A percentile compares a stretch with the other conserved stretches of the same genome.
Evolutionary conservation across 441 rosid genomes (phyloP).

Genomic region (Capsella rubella): DNA sequence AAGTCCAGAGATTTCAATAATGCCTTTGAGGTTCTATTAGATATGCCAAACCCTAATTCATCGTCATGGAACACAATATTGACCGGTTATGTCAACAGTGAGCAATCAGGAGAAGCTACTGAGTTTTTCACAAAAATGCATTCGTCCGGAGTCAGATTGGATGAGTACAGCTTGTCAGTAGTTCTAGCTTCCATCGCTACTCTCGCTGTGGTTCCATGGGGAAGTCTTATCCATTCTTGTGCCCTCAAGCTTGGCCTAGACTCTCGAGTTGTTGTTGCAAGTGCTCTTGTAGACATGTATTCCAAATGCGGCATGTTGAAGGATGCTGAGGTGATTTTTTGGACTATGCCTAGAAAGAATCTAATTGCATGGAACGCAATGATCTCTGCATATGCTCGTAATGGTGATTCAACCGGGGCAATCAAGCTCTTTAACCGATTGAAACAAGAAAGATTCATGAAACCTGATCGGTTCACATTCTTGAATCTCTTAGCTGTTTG

Average conservation of each 20-base stretch:
- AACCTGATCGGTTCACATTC: slow-evolving; percentile 61
- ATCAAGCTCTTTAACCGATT: slow-evolving; percentile 50
- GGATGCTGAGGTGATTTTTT: slow-evolving; percentile 52
- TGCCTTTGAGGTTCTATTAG: slow-evolving; percentile 53
- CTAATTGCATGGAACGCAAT: slow-evolving; percentile 64
- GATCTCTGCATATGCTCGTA: slow-evolving; percentile 65
- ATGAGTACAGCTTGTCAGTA: slow-evolving; percentile 72
- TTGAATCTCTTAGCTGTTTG: slow-evolving; percentile 60
- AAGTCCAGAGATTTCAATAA: slow-evolving; percentile 61
- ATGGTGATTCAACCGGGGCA: slow-evolving; percentile 52
- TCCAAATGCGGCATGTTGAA: slow-evolving; percentile 59
- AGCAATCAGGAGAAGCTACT: slow-evolving; percentile 56
- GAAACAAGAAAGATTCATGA: slow-evolving; percentile 41
- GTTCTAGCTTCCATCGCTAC: slow-evolving; percentile 69
- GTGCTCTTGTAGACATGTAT: slow-evolving; percentile 73
- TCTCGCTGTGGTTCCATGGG: slow-evolving; percentile 70
- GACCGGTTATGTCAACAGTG: slow-evolving; percentile 71
- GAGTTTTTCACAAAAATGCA: slow-evolving; percentile 64
- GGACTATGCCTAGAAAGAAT: slow-evolving; percentile 52
- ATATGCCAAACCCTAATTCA: slow-evolving; percentile 67
- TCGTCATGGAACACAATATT: slow-evolving; percentile 89
- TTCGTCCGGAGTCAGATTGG: slow-evolving; percentile 48
- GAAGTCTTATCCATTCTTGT: slow-evolving; percentile 66
- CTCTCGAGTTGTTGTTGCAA: slow-evolving; percentile 58
- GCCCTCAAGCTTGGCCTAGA: slow-evolving; percentile 55